Evolutionary conservation across 441 rosid species (phyloP), one percentile per base, ranked within the genome.

Genomic region (Populus hybrid): DNA sequence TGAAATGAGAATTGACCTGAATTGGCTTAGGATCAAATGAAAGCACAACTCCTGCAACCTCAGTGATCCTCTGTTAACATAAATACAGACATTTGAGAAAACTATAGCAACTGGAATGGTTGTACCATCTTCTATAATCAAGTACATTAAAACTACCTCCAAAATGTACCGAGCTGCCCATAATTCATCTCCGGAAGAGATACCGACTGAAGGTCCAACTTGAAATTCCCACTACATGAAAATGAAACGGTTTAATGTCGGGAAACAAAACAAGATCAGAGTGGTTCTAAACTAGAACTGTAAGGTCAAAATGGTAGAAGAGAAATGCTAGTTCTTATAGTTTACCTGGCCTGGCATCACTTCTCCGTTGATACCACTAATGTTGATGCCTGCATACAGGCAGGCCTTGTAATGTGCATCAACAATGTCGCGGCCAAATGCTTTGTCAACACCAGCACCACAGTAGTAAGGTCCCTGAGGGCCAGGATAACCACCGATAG

Each of bases 391-490:
- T 8, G 98, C 92, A 80, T 89, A 92, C 34, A 94, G 76, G 82
- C 98, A 94, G n/a, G 98, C 97, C 85, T 92, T 94, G 86, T 92
- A 94, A 81, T 92, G 95, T 0, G 98, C 35, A 72, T 94, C 88
- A 50, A 91, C 97, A 6, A 94, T 83, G 72, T 92, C 97, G 16
- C 97, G 80, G 5, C 97, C 97, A 26, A 89, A 89, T 18, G 95
- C 88, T 78, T 92, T 94, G 80, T 94, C 97, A 21, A 89, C 94
- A 16, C 98, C 98, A 64, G 79, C 76, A 67, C 91, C 89, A 70
- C 98, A 92, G 79, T 94, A 94, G 87, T 92, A 94, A 0, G 96
- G 97, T 61, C 98, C 98, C 91, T 92, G 96, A 81, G 96, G 91
- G 26, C 97, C 96, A 19, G 96, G 98, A 64, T 50, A 94, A 36